Conservation (phyloP, 768 basidiomycete species). For the Lentinula guzmanii region DNA sequence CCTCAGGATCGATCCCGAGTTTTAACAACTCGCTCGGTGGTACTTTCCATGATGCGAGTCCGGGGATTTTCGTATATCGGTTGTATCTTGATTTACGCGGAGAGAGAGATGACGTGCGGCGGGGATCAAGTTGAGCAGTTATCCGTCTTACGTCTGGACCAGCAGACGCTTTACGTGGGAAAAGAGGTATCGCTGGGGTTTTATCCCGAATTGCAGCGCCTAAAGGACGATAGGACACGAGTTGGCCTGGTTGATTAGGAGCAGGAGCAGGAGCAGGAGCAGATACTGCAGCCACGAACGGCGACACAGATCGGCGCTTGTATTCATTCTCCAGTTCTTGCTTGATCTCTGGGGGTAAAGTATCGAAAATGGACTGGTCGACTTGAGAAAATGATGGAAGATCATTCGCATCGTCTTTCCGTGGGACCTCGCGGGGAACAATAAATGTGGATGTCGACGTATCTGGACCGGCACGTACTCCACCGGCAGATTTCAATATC, state of each 20-base stretch:
- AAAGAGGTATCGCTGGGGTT: neutral
- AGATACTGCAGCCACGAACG: constrained; percentile 22
- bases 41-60: constrained; percentile 33
- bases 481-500: neutral
- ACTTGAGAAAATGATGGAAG: constrained; percentile 75
- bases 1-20: constrained; percentile 68
- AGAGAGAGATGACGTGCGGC: constrained; percentile 10
- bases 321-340: constrained; percentile 66
- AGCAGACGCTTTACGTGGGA: constrained; percentile 25
- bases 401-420: constrained; percentile 17
- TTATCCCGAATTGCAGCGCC: neutral
- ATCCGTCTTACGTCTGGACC: constrained; percentile 49
- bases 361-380: constrained; percentile 63
- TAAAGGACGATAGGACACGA: neutral
- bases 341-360: constrained; percentile 64
- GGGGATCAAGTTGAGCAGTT: constrained; percentile 59
- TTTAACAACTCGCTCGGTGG: constrained; percentile 51
- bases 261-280: constrained; percentile 10
- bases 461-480: constrained; percentile 1
- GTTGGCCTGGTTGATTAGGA: neutral
- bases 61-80: constrained; percentile 30
- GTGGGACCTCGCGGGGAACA: neutral
- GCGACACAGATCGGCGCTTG: constrained; percentile 51
- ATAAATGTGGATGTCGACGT: neutral
- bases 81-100: constrained; percentile 24